Percentiles rank a stretch among this genome's conserved stretches.
These are phyloP conservation scores for Apiospora saccharicola DNA, from an alignment of 2,329 filamentous ascomycete species.

Conservation along the genomic window DNA sequence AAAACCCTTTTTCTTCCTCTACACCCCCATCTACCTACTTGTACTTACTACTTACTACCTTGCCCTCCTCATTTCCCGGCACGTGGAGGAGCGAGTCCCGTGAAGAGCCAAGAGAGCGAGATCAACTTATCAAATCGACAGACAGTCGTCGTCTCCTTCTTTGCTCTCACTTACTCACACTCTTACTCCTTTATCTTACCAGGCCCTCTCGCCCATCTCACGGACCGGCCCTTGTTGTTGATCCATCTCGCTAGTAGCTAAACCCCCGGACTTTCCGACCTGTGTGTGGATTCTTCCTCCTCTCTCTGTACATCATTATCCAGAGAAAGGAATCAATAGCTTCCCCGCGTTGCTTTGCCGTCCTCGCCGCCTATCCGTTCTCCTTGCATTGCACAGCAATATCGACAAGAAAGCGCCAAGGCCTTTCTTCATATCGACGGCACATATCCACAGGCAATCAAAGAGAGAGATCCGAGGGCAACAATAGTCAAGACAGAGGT, in stretches of 20 bases:
- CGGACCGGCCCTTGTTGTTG: conserved; percentile 14
- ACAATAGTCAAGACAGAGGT: not conserved
- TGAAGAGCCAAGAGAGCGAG: not conserved
- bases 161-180: no score
- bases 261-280: conserved; percentile 10
- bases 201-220: not conserved
- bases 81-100: not conserved
- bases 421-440: not conserved
- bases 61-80: conserved; percentile 13
- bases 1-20: not conserved
- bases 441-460: not conserved
- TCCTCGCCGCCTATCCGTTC: not conserved
- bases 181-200: not conserved
- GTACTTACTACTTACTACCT: no score
- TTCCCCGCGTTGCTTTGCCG: conserved; percentile 15
- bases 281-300: conserved; percentile 8
- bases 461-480: not conserved
- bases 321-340: not conserved
- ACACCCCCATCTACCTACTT: not conserved
- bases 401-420: not conserved
- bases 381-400: not conserved
- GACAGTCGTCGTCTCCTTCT: not conserved
- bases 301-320: not conserved
- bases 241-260: conserved; percentile 16
- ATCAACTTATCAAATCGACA: not conserved